Evolutionary conservation across 495 filamentous ascomycete species (phyloP).

Genomic region (Hypoxylon crocopeplum): DNA sequence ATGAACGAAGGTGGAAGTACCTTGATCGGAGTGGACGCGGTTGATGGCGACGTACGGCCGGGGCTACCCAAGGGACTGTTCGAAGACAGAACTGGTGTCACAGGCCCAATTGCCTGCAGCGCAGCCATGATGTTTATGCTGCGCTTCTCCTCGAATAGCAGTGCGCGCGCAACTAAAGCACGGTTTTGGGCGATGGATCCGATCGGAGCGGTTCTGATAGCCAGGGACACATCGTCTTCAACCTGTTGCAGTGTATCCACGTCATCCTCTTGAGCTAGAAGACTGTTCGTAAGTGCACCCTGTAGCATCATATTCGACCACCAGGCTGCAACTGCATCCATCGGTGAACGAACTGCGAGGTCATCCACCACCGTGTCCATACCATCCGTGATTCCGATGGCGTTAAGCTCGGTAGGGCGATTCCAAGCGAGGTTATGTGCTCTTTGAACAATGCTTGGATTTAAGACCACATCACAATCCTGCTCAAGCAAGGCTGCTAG

Average conservation of each 20-base stretch:
- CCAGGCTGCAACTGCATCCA: slow-evolving; percentile 92
- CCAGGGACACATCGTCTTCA: slow-evolving; percentile 67
- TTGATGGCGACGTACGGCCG: slow-evolving; percentile 9
- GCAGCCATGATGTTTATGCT: slow-evolving; percentile 62
- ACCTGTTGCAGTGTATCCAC: slow-evolving; percentile 44
- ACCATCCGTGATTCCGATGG: slow-evolving; percentile 66
- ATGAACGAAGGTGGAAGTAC: slow-evolving; percentile 55
- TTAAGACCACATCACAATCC: slow-evolving; percentile 81
- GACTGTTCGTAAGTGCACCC: slow-evolving; percentile 66
- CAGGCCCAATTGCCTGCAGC: slow-evolving; percentile 57
- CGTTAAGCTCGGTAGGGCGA: slow-evolving; percentile 69
- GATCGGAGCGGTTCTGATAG: slow-evolving; percentile 77
- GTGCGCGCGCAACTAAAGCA: slow-evolving; percentile 75
- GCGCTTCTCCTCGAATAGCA: slow-evolving; percentile 61
- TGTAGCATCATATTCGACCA: slow-evolving; percentile 82
- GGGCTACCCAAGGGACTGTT: slow-evolving; percentile 24
- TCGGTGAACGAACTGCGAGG: slow-evolving; percentile 80
- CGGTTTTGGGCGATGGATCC: slow-evolving; percentile 77
- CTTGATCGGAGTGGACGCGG: slow-evolving; percentile 25
- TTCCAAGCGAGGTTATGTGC: slow-evolving; percentile 95
- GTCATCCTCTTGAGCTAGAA: slow-evolving; percentile 57
- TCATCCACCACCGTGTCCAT: slow-evolving; percentile 89
- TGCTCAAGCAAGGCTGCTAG: slow-evolving; percentile 74
- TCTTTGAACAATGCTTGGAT: slow-evolving; percentile 77
- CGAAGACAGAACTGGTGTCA: slow-evolving; percentile 37